Evolutionary conservation across 2,329 filamentous ascomycete species (phyloP).

Genomic region (Xylariaceae sp.): DNA sequence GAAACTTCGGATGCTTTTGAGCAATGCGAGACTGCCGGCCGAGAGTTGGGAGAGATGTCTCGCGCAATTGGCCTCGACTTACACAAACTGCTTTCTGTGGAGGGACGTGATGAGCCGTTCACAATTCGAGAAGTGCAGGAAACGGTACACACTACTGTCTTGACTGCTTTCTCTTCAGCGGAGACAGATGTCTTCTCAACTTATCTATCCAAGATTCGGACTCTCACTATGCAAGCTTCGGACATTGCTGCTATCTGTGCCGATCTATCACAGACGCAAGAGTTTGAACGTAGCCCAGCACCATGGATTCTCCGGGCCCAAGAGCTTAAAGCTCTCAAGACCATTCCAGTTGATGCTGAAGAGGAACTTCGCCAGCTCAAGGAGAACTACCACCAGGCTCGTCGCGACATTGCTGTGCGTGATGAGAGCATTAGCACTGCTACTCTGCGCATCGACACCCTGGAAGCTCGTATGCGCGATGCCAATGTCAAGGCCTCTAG

Average conservation of each 20-base stretch:
- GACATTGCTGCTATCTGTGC: slow-evolving; percentile 66
- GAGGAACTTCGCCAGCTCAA: slow-evolving; percentile 76
- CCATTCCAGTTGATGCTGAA: slow-evolving; percentile 73
- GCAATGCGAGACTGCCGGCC: slow-evolving; percentile 58
- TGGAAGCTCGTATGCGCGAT: slow-evolving; percentile 82
- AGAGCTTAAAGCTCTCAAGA: slow-evolving; percentile 77
- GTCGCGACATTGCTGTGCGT: slow-evolving; percentile 63
- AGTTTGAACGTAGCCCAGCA: slow-evolving; percentile 69
- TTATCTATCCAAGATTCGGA: slow-evolving; percentile 62
- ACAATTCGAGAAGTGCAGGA: slow-evolving; percentile 61
- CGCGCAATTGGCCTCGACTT: slow-evolving; percentile 63
- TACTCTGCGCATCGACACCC: slow-evolving; percentile 86
- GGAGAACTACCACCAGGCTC: slow-evolving; percentile 73
- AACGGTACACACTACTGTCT: slow-evolving; percentile 54
- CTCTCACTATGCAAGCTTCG: slow-evolving; percentile 57
- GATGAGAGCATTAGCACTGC: slow-evolving; percentile 82
- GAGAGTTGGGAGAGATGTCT: slow-evolving; percentile 60
- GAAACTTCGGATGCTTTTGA: slow-evolving; percentile 67
- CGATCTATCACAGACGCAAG: slow-evolving; percentile 66
- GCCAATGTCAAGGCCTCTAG: slow-evolving; percentile 69
- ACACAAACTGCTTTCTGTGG: slow-evolving; percentile 62
- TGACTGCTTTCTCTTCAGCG: slow-evolving; percentile 45
- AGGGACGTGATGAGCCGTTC: slow-evolving; percentile 63
- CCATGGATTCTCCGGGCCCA: slow-evolving; percentile 82
- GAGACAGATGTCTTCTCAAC: slow-evolving; percentile 67